Evolutionary conservation across 2,329 filamentous ascomycete species (phyloP), one percentile per base, ranked within the genome.

Genomic region (Pseudogymnoascus sp.): DNA sequence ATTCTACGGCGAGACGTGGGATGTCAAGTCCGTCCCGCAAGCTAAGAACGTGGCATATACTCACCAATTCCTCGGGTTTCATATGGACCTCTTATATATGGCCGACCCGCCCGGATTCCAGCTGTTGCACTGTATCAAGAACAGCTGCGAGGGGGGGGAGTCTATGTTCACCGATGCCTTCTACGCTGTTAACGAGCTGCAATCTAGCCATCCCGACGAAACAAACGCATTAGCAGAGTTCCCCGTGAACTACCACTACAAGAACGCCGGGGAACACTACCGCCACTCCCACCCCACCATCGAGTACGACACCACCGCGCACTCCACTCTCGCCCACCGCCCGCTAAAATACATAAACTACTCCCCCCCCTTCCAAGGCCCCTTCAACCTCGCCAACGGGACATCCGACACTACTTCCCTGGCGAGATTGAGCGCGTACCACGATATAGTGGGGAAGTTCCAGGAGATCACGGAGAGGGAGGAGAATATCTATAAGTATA

Each of bases 1-100:
- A 6, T 95, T 97, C 73, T 97, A 97, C 75, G 95, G 95, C 45
- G 80, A 82, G 69, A 96, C 91, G 0, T 97, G 93, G 86, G 89
- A 97, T 75, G 93, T 97, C 11, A 84, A 86, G 62, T 91, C 87
- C 3, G 88, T 96, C 62, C 87, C 89, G 1, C 75, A 90, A 63
- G 91, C 93, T 23, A 92, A 93, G 72, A 97, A 97, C 73, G 90
- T 97, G 3, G 93, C 95, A 8, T 92, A 97, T 77, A 97, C 93
- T 0, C 87, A 83, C 71, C 82, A 87, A 60, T 87, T 87, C 71
- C 85, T 97, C 1, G 90, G 90, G 14, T 86, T 97, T 59, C 95
- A 99, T 77, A 95, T 96, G 84, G 95, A 97, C 73, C 82, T 97
- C 42, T 81, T 97, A 63, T 97, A 97, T 77, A 88, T 95, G 76